A percentile compares a stretch with the other conserved stretches of the same genome.
Conservation (phyloP, 2,329 filamentous ascomycete genomes). For the Monosporascus sp. region DNA sequence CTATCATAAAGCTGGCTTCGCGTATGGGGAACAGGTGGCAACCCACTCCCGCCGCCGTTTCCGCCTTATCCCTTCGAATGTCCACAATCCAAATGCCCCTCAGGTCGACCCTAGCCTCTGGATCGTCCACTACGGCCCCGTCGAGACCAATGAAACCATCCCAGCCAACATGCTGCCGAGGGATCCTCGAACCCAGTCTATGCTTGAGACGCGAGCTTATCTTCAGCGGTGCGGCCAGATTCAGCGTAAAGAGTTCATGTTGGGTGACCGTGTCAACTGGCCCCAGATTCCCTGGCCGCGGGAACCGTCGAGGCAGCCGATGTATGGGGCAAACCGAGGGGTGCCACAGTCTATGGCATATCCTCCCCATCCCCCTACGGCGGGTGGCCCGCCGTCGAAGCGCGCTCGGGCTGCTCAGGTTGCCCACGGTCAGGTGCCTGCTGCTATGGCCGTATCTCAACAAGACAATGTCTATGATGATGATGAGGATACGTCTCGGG, state of each 20-base stretch:
- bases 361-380: conserved; percentile 41
- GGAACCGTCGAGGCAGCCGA: conserved; percentile 44
- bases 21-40: conserved; percentile 68
- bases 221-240: conserved; percentile 75
- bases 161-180: conserved; percentile 63
- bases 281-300: conserved; percentile 71
- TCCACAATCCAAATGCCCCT: conserved; percentile 63
- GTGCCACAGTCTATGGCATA: conserved; percentile 60
- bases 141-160: conserved; percentile 68
- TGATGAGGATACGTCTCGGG: conserved; percentile 80
- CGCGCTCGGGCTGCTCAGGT: conserved; percentile 42
- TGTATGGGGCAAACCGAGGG: conserved; percentile 44
- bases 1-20: conserved; percentile 75
- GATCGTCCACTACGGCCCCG: conserved; percentile 83
- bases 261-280: conserved; percentile 86
- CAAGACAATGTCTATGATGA: conserved; percentile 61
- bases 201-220: conserved; percentile 57
- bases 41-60: conserved; percentile 80
- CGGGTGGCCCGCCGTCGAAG: conserved; percentile 50
- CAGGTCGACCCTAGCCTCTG: conserved; percentile 77
- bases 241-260: conserved; percentile 88
- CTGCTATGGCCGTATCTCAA: conserved; percentile 32
- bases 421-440: conserved; percentile 31
- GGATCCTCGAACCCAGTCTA: conserved; percentile 53
- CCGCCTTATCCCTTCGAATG: conserved; percentile 69